Conservation (phyloP, 2,329 filamentous ascomycete genomes). For the Daldinia sp. region DNA sequence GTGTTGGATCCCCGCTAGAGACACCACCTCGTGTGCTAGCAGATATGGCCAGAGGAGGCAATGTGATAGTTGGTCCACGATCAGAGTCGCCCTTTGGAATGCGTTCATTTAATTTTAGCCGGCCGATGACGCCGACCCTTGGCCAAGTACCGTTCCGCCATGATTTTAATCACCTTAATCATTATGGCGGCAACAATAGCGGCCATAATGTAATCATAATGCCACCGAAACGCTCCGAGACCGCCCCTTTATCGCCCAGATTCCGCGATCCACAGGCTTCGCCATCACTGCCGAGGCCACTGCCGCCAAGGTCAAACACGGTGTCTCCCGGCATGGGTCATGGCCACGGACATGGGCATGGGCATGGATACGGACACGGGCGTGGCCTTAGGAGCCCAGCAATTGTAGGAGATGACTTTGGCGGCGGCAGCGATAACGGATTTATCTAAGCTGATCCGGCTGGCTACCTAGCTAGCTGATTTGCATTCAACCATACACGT, state of each 20-base stretch:
- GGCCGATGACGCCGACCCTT: slow-evolving; percentile 29
- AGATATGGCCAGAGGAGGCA: not conserved
- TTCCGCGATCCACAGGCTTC: slow-evolving; percentile 13
- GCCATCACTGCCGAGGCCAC: slow-evolving; percentile 7
- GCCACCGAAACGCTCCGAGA: slow-evolving; percentile 30
- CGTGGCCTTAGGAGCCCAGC: slow-evolving; percentile 38
- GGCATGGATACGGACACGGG: not conserved
- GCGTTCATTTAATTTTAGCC: slow-evolving; percentile 33
- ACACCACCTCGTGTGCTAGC: slow-evolving; percentile 31
- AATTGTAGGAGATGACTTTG: slow-evolving; percentile 40
- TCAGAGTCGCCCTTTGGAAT: slow-evolving; percentile 41
- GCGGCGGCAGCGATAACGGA: slow-evolving; percentile 22
- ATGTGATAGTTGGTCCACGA: slow-evolving; percentile 11
- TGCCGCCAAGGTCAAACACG: slow-evolving; percentile 30
- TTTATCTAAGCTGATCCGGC: slow-evolving; percentile 22
- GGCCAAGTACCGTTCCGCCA: slow-evolving; percentile 8
- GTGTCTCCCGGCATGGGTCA: not conserved
- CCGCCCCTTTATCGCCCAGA: slow-evolving; percentile 21
- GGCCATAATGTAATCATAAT: not conserved
- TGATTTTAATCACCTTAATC: not conserved
- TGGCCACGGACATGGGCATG: slow-evolving; percentile 19
- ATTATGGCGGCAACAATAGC: not conserved
- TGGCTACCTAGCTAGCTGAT: not conserved
- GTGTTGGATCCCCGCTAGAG: slow-evolving; percentile 24
- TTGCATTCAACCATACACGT: not conserved